phyloP scores from a whole-genome alignment of 306 rosid genomes.

The Pterocarpus macrocarpus region DNA sequence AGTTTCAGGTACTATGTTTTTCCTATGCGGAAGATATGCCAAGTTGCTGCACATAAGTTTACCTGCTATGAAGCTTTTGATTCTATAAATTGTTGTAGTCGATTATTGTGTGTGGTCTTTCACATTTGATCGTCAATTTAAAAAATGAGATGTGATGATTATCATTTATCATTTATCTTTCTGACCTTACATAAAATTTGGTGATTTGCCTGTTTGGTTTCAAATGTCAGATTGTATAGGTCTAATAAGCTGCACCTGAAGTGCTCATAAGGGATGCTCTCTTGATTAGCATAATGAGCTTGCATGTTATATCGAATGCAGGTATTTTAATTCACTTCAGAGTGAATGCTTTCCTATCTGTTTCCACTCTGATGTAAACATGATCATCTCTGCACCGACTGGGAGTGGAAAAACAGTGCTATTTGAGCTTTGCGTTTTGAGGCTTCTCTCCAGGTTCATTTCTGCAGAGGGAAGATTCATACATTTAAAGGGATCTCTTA shows the following conservation, averaged over 20 bases:
- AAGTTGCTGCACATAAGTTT: slow-evolving; percentile 22
- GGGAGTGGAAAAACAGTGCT: slow-evolving; percentile 98
- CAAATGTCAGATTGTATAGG: slow-evolving; percentile 28
- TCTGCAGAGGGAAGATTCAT: slow-evolving; percentile 68
- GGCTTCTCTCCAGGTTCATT: slow-evolving; percentile 84
- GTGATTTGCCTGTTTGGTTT: slow-evolving; percentile 25
- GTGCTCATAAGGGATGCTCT: slow-evolving; percentile 26
- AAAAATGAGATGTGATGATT: background rate
- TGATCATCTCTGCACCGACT: slow-evolving; percentile 97
- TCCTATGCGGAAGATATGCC: slow-evolving; percentile 9
- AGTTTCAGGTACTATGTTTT: slow-evolving; percentile 75
- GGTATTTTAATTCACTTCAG: slow-evolving; percentile 97
- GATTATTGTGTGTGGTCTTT: background rate
- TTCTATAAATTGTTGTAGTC: background rate
- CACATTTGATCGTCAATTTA: background rate
- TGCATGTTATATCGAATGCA: slow-evolving; percentile 47
- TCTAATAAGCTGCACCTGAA: slow-evolving; percentile 21
- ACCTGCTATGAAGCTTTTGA: slow-evolving; percentile 19
- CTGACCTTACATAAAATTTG: slow-evolving; percentile 6
- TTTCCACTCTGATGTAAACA: slow-evolving; percentile 86
- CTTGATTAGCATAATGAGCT: slow-evolving; percentile 27
- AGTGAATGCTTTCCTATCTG: slow-evolving; percentile 94
- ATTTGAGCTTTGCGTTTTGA: slow-evolving; percentile 94
- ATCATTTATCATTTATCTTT: slow-evolving; percentile 27
- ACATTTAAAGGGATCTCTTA: slow-evolving; percentile 84